phyloP scores from a whole-genome alignment of 2,329 filamentous ascomycete genomes.

The Nannizziopsis arthrosporioides region DNA sequence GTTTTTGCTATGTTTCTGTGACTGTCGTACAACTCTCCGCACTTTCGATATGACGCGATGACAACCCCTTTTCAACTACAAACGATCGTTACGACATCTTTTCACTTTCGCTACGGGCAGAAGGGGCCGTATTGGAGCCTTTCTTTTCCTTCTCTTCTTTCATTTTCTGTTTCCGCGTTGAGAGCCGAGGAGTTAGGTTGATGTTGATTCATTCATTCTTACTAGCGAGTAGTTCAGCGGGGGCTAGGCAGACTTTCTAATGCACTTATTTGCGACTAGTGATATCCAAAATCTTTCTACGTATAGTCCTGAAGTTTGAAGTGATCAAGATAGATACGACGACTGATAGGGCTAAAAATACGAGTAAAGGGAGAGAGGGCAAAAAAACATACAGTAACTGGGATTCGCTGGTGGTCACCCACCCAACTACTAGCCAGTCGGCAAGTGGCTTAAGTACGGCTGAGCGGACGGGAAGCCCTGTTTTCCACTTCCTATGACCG shows the following conservation, averaged over 20 bases:
- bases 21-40: conserved; percentile 2
- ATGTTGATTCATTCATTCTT: too few relatives aligned
- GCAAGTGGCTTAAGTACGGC: conserved; percentile 39
- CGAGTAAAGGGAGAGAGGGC: too few relatives aligned
- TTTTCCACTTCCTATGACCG: conserved; percentile 38
- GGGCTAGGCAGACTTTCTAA: too few relatives aligned
- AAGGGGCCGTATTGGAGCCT: too few relatives aligned
- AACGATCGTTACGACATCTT: background rate
- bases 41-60: conserved; percentile 2
- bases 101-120: background rate
- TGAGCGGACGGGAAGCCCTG: conserved; percentile 40
- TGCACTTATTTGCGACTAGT: background rate
- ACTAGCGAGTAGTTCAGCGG: too few relatives aligned
- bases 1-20: background rate
- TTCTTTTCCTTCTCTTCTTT: too few relatives aligned
- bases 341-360: conserved; percentile 6
- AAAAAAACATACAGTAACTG: conserved; percentile 34
- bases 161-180: too few relatives aligned
- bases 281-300: background rate
- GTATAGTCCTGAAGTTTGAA: background rate
- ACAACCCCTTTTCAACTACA: background rate
- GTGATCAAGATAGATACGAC: too few relatives aligned
- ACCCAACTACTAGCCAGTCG: conserved; percentile 38
- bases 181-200: too few relatives aligned
- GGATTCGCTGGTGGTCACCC: conserved; percentile 39